Evolutionary conservation across 2,329 filamentous ascomycete genomes (phyloP), one percentile per base, ranked within the genome.

Genomic region (Pseudofabraea citricarpa): DNA sequence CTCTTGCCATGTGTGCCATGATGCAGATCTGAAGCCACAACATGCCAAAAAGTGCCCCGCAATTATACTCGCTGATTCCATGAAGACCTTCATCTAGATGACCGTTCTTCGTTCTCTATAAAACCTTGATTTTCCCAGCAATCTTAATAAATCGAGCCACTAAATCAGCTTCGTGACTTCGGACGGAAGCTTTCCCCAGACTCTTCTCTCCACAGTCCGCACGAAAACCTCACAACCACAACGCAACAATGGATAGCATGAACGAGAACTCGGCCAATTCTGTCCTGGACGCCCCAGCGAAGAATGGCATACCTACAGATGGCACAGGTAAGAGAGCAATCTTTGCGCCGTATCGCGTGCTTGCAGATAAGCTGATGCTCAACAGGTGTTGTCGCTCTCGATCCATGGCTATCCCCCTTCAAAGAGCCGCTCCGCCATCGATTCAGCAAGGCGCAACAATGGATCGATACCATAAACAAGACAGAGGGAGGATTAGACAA

Each of bases 331-430:
- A 52, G n/a, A n/a, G n/a, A n/a, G n/a, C n/a, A n/a, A n/a, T n/a
- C n/a, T n/a, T n/a, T n/a, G n/a, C n/a, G n/a, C n/a, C n/a, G n/a
- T n/a, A n/a, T n/a, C n/a, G n/a, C n/a, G n/a, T n/a, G n/a, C n/a
- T n/a, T n/a, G n/a, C n/a, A n/a, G n/a, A n/a, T n/a, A n/a, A n/a
- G n/a, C n/a, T n/a, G n/a, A n/a, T n/a, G n/a, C 39, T 26, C 31
- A 3, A 35, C 61, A 95, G 93, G 91, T 56, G 90, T 96, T 41
- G 68, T 94, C 52, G 71, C 87, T 64, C 75, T 97, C 46, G 93
- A 98, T 62, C 89, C 90, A 36, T 97, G 85, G 79, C 81, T 98
- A 42, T 78, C 80, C 41, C 91, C 93, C 4, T 96, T 94, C 73
- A 78, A 81, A 57, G 87, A 85, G 43, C 72, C 83, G 23, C 73